Conservation (phyloP, 23 red algal genomes). For the Gracilariopsis chorda region DNA sequence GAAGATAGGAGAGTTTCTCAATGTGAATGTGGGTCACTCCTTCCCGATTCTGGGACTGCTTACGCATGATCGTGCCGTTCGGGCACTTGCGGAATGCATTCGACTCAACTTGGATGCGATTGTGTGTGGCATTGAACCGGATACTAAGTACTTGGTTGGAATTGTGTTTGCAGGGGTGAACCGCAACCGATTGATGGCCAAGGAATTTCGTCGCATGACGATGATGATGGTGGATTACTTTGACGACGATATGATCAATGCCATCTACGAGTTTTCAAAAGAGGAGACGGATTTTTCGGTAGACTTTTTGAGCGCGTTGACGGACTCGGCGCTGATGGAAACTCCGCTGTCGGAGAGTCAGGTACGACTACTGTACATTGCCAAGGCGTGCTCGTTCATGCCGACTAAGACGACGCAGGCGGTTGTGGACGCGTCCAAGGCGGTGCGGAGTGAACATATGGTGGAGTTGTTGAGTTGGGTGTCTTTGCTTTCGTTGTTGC, state of each 20-base stretch:
- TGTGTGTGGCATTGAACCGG: constrained; percentile 51
- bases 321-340: constrained; percentile 57
- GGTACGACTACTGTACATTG: constrained; percentile 52
- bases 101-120: constrained; percentile 57
- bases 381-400: constrained; percentile 49
- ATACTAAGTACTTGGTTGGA: constrained; percentile 49
- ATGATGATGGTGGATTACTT: constrained; percentile 65
- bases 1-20: constrained; percentile 55
- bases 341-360: constrained; percentile 32
- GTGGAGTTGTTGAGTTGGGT: constrained; percentile 49
- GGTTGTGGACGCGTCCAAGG: constrained; percentile 48
- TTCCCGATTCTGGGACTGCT: constrained; percentile 57
- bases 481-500: constrained; percentile 42
- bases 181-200: constrained; percentile 42
- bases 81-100: constrained; percentile 39
- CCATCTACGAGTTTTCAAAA: constrained; percentile 53
- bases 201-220: constrained; percentile 59
- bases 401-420: constrained; percentile 58
- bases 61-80: constrained; percentile 37
- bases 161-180: constrained; percentile 60
- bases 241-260: constrained; percentile 37
- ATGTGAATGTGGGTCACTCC: constrained; percentile 23
- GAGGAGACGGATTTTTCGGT: constrained; percentile 63
- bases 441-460: background rate
- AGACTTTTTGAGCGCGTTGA: constrained; percentile 30